These are phyloP conservation scores for Leptomonas seymouri DNA, from an alignment of 208 protist genomes.

Conservation along the genomic window DNA sequence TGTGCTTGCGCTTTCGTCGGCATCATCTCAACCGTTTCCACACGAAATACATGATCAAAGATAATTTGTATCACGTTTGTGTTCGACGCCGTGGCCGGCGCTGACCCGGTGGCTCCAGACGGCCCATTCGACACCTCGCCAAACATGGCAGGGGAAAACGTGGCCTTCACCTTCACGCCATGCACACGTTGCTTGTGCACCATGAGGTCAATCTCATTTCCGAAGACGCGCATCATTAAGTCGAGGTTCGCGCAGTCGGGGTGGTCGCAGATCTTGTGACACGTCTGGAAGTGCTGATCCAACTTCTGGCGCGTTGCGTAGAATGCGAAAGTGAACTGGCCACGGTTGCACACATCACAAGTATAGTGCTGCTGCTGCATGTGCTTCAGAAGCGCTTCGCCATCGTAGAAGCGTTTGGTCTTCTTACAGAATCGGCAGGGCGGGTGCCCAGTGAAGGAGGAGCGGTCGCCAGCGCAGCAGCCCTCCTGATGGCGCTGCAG, in stretches of 20 bases:
- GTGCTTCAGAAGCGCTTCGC: slow-evolving; percentile 83
- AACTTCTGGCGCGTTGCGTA: slow-evolving; percentile 80
- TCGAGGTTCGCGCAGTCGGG: slow-evolving; percentile 72
- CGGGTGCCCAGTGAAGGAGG: slow-evolving; percentile 86
- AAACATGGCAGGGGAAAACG: slow-evolving; percentile 26
- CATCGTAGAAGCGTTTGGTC: slow-evolving; percentile 71
- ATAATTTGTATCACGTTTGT: slow-evolving; percentile 74
- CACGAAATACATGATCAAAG: slow-evolving; percentile 74
- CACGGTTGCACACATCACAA: slow-evolving; percentile 87
- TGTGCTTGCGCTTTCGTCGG: slow-evolving; percentile 34
- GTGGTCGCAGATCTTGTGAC: slow-evolving; percentile 90
- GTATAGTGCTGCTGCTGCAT: slow-evolving; percentile 91
- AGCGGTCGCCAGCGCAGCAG: slow-evolving; percentile 50
- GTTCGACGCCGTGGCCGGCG: slow-evolving; percentile 53
- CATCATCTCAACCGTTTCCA: slow-evolving; percentile 67
- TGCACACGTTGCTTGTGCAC: slow-evolving; percentile 84
- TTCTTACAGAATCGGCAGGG: slow-evolving; percentile 77
- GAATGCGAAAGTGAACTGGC: slow-evolving; percentile 86
- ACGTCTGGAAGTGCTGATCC: slow-evolving; percentile 68
- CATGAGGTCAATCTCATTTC: slow-evolving; percentile 77
- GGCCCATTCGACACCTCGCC: slow-evolving; percentile 14
- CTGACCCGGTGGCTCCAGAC: slow-evolving; percentile 13
- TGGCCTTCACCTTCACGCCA: slow-evolving; percentile 44
- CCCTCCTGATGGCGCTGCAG: slow-evolving; percentile 73
- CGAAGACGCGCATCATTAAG: slow-evolving; percentile 85